Conservation (phyloP, 306 rosid species). For the Corylus heterophylla region DNA sequence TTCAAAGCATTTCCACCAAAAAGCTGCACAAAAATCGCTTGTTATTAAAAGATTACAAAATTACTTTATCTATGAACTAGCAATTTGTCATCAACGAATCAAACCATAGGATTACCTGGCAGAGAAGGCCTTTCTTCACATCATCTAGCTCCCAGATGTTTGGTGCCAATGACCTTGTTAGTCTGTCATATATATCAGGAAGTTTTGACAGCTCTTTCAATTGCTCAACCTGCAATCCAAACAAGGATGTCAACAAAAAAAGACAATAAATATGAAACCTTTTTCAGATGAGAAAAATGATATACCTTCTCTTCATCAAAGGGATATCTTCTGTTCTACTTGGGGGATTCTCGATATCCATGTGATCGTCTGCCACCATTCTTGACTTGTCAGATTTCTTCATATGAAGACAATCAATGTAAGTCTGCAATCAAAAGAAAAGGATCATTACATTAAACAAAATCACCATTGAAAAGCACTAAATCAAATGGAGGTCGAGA, state of each 20-base stretch:
- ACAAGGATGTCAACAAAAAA: slow-evolving; percentile 28
- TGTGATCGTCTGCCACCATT: slow-evolving; percentile 68
- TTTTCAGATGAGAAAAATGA: not conserved
- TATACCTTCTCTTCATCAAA: slow-evolving; percentile 70
- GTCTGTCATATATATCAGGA: slow-evolving; percentile 82
- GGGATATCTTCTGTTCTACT: slow-evolving; percentile 45
- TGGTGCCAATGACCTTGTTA: slow-evolving; percentile 90
- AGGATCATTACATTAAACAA: slow-evolving; percentile 10
- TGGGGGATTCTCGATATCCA: slow-evolving; percentile 48
- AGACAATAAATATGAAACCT: slow-evolving; percentile 17
- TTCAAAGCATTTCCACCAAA: slow-evolving; percentile 92
- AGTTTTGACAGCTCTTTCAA: slow-evolving; percentile 76
- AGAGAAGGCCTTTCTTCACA: slow-evolving; percentile 94
- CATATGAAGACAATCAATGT: slow-evolving; percentile 91
- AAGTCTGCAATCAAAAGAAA: slow-evolving; percentile 64
- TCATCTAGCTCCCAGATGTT: slow-evolving; percentile 99
- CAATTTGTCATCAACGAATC: slow-evolving; percentile 18
- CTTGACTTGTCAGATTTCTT: slow-evolving; percentile 89
- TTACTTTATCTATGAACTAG: slow-evolving; percentile 11
- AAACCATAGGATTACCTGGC: slow-evolving; percentile 60
- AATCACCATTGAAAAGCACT: slow-evolving; percentile 6
- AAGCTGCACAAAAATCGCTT: slow-evolving; percentile 51
- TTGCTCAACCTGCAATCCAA: slow-evolving; percentile 61
- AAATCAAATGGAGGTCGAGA: slow-evolving; percentile 13
- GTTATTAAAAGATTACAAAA: slow-evolving; percentile 7